phyloP scores from a whole-genome alignment of 1,284 basidiomycete genomes.

The Grifola frondosa region DNA sequence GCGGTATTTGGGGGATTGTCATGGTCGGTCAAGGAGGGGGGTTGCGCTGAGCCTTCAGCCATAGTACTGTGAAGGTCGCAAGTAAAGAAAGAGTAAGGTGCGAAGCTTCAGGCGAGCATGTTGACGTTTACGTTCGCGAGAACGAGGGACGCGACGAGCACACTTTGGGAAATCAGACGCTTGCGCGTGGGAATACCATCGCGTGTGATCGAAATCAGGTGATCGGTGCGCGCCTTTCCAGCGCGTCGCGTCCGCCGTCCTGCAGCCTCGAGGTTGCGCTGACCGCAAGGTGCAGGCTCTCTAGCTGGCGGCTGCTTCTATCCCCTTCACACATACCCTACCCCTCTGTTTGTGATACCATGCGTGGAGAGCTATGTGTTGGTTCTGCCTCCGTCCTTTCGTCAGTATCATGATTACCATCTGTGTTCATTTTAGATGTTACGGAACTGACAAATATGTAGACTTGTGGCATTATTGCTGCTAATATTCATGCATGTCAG shows the following conservation, averaged over 20 bases:
- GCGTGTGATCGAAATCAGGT: conserved; percentile 8
- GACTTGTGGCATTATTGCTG: conserved; percentile 63
- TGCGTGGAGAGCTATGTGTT: conserved; percentile 74
- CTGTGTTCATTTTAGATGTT: conserved; percentile 4
- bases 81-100: not conserved
- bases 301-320: conserved; percentile 30
- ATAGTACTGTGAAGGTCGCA: conserved; percentile 3
- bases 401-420: conserved; percentile 52
- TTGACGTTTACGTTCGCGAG: not conserved
- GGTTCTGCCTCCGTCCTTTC: conserved; percentile 66
- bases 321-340: conserved; percentile 11
- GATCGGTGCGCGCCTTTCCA: conserved; percentile 12
- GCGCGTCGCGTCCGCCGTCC: conserved; percentile 20
- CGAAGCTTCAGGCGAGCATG: not conserved
- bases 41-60: conserved; percentile 10
- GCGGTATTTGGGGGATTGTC: conserved; percentile 7
- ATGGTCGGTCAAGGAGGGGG: conserved; percentile 9
- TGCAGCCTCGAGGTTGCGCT: conserved; percentile 19
- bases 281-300: conserved; percentile 17
- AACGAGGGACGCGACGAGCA: not conserved
- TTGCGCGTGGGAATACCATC: conserved; percentile 9
- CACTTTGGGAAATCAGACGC: conserved; percentile 8
- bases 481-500: conserved; percentile 79
- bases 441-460: conserved; percentile 34
- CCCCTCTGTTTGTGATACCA: conserved; percentile 24